Conservation (phyloP, 495 filamentous ascomycete species). For the Penicillium argentinense region DNA sequence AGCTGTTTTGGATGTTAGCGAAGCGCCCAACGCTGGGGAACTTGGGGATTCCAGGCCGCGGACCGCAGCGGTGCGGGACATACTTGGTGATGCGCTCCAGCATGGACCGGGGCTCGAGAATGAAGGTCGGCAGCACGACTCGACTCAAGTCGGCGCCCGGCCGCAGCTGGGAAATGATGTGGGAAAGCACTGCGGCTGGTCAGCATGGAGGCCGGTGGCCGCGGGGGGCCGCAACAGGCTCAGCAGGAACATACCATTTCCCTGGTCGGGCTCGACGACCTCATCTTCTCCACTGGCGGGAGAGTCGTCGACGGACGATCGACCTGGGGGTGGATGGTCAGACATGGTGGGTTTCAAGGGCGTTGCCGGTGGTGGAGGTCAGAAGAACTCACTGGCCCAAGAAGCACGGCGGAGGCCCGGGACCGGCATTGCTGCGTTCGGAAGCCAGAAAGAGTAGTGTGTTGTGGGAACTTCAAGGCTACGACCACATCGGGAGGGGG, state of each 20-base stretch:
- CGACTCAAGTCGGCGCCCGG: conserved; percentile 94
- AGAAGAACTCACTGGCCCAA: conserved; percentile 24
- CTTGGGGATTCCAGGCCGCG: too few relatives aligned
- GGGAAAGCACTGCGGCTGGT: conserved; percentile 68
- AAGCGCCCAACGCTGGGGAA: conserved; percentile 2
- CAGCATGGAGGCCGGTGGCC: background rate
- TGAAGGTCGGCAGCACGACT: conserved; percentile 95
- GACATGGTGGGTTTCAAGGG: conserved; percentile 30
- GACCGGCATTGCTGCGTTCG: conserved; percentile 32
- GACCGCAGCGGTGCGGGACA: conserved; percentile 15
- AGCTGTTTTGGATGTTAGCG: conserved; percentile 53
- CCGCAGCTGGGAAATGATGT: conserved; percentile 95
- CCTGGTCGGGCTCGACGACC: conserved; percentile 68
- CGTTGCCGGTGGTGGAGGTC: conserved; percentile 4
- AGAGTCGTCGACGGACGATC: conserved; percentile 57
- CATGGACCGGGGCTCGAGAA: conserved; percentile 96
- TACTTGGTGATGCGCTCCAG: conserved; percentile 98
- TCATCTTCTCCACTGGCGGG: conserved; percentile 62
- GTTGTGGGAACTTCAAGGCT: too few relatives aligned
- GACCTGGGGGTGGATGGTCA: conserved; percentile 43
- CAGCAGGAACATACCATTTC: conserved; percentile 47
- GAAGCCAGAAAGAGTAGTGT: conserved; percentile 16
- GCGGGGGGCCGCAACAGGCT: background rate
- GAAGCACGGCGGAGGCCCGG: conserved; percentile 33
- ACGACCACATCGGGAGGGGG: too few relatives aligned